Evolutionary conservation across 1,139 yeast genomes (phyloP).

Genomic region (Kluyveromyces marxianus): DNA sequence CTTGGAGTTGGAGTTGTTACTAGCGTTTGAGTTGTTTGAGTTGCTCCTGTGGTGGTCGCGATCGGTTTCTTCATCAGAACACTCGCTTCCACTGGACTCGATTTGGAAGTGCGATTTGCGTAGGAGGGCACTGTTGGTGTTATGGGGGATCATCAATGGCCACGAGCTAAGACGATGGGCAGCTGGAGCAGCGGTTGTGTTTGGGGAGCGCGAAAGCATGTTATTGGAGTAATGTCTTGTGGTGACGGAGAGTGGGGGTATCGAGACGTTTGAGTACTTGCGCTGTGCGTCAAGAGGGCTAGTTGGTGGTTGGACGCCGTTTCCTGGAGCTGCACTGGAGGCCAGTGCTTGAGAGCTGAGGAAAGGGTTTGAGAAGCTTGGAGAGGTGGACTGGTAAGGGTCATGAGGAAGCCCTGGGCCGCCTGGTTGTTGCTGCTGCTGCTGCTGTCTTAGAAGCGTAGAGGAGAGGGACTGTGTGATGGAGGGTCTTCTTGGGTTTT

Average conservation of each 20-base stretch:
- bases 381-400: constrained; percentile 9
- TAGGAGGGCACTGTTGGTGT: constrained; percentile 3
- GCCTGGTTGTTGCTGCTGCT: neutral
- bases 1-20: neutral
- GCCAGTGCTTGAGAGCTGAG: neutral
- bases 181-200: constrained; percentile 3
- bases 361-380: constrained; percentile 17
- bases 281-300: neutral
- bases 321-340: neutral
- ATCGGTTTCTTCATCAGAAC: constrained; percentile 10
- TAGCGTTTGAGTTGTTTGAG: neutral
- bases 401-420: neutral
- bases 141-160: constrained; percentile 2
- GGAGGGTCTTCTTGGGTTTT: constrained; percentile 50
- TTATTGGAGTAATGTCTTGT: constrained; percentile 11
- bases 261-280: constrained; percentile 7
- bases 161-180: constrained; percentile 2
- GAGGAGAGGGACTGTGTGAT: constrained; percentile 33
- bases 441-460: constrained; percentile 7
- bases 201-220: constrained; percentile 17
- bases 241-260: constrained; percentile 10
- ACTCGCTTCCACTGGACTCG: constrained; percentile 23
- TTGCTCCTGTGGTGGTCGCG: constrained; percentile 3
- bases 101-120: constrained; percentile 14
- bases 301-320: neutral